Conservation (phyloP, 192 early-diverging fungal genomes). For the Linnemannia zychae region DNA sequence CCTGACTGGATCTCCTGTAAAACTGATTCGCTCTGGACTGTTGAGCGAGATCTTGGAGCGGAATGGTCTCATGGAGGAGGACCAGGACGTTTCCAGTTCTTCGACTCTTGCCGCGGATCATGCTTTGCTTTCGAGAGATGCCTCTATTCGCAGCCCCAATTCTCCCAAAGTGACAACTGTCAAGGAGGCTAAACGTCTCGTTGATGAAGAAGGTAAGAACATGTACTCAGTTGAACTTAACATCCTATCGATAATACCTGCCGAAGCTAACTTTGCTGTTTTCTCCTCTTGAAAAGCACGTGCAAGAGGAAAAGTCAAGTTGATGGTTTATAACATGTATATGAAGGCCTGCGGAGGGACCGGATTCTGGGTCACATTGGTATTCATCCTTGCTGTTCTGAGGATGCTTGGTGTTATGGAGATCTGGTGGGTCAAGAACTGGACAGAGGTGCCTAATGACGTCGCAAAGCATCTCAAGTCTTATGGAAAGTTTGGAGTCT, state of each 20-base stretch:
- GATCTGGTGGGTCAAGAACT: constrained; percentile 75
- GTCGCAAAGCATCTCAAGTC: not conserved
- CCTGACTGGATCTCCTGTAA: constrained; percentile 51
- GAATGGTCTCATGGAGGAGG: constrained; percentile 58
- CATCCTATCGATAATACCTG: not conserved
- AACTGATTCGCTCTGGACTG: constrained; percentile 50
- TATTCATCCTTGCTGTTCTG: constrained; percentile 53
- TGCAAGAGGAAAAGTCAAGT: constrained; percentile 85
- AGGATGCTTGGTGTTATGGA: constrained; percentile 69
- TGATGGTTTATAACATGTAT: constrained; percentile 83
- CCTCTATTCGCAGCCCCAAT: constrained; percentile 10
- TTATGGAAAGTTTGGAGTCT: not conserved
- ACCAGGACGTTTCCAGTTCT: constrained; percentile 31
- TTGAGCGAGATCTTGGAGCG: constrained; percentile 55
- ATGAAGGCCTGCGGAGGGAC: constrained; percentile 71
- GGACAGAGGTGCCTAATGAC: constrained; percentile 50
- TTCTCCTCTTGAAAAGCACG: constrained; percentile 36
- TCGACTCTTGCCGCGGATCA: constrained; percentile 31
- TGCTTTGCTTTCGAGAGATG: constrained; percentile 33
- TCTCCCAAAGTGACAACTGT: constrained; percentile 24
- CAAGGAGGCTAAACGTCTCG: constrained; percentile 54
- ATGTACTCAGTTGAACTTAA: not conserved
- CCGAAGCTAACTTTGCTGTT: not conserved
- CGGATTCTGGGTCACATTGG: constrained; percentile 72
- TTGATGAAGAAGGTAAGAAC: constrained; percentile 62